These are phyloP conservation scores for Rhynchospora pubera DNA, from an alignment of 176 grass and related monocot species.

Conservation along the genomic window DNA sequence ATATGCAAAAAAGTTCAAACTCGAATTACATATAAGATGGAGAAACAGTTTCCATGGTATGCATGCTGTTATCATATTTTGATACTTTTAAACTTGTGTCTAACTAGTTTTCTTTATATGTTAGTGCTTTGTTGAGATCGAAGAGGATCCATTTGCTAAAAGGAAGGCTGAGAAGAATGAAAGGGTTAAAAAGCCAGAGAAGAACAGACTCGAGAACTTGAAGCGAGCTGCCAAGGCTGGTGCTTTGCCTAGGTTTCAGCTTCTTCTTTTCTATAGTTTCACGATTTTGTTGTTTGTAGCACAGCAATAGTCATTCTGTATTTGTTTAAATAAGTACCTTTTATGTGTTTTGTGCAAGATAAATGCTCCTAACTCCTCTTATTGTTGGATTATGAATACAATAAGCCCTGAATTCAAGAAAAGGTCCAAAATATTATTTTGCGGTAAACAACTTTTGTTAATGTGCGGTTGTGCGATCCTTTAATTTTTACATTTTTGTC, in stretches of 20 bases:
- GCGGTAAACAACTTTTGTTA: neutral
- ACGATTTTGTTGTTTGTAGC: neutral
- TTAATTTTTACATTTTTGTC: neutral
- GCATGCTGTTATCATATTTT: neutral
- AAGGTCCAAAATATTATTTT: neutral
- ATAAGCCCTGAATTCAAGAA: neutral
- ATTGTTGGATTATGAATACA: neutral
- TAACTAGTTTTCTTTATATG: neutral
- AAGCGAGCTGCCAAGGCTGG: slow-evolving; percentile 71
- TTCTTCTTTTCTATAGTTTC: neutral
- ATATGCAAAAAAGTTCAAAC: neutral
- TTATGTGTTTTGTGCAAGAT: neutral
- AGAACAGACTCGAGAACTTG: slow-evolving; percentile 75
- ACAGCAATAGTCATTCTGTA: neutral
- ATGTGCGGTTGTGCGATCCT: neutral
- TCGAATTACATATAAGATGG: neutral
- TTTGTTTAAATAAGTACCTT: neutral
- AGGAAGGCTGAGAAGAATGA: slow-evolving; percentile 82
- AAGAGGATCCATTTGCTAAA: slow-evolving; percentile 79
- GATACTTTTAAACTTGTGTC: neutral
- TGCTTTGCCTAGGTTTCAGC: slow-evolving; percentile 64
- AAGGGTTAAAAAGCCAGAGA: slow-evolving; percentile 78
- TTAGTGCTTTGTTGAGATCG: slow-evolving; percentile 44
- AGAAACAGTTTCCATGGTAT: neutral
- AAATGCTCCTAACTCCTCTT: neutral